Conservation (phyloP, 2,329 filamentous ascomycete species). For the Aspergillus ochraceus region DNA sequence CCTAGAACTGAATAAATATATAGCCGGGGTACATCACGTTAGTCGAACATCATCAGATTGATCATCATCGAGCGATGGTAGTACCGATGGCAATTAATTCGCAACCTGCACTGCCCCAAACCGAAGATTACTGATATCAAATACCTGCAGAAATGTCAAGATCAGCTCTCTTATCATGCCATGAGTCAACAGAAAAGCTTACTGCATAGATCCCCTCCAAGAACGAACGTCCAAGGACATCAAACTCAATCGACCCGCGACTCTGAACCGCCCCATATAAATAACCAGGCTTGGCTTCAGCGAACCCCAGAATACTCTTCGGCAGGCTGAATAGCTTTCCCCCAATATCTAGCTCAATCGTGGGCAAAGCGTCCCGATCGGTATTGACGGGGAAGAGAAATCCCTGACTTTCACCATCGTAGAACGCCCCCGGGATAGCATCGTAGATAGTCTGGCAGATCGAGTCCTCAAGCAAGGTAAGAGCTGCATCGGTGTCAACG, state of each 20-base stretch:
- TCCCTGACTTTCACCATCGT: slow-evolving; percentile 59
- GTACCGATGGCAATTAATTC: too few relatives aligned
- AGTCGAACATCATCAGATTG: too few relatives aligned
- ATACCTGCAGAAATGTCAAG: slow-evolving; percentile 47
- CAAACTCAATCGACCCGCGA: slow-evolving; percentile 58
- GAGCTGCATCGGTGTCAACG: slow-evolving; percentile 70
- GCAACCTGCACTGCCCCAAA: slow-evolving; percentile 57
- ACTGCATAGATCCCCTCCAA: slow-evolving; percentile 66
- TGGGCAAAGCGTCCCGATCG: slow-evolving; percentile 57
- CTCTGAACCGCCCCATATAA: slow-evolving; percentile 68
- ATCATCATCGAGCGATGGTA: too few relatives aligned
- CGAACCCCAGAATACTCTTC: slow-evolving; percentile 63
- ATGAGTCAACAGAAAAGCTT: slow-evolving; percentile 28
- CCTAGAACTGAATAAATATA: too few relatives aligned
- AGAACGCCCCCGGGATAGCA: slow-evolving; percentile 61
- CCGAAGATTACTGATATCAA: slow-evolving; percentile 61
- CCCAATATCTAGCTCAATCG: slow-evolving; percentile 64
- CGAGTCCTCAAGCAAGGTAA: slow-evolving; percentile 63
- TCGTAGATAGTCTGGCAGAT: slow-evolving; percentile 64
- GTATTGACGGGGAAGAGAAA: slow-evolving; percentile 62
- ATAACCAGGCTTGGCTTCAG: slow-evolving; percentile 54
- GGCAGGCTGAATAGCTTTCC: slow-evolving; percentile 60
- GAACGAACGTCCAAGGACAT: slow-evolving; percentile 65
- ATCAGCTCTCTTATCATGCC: not conserved
- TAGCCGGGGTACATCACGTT: too few relatives aligned